phyloP scores from a whole-genome alignment of 352 stramenopile species.

The Phytophthora hibernalis region DNA sequence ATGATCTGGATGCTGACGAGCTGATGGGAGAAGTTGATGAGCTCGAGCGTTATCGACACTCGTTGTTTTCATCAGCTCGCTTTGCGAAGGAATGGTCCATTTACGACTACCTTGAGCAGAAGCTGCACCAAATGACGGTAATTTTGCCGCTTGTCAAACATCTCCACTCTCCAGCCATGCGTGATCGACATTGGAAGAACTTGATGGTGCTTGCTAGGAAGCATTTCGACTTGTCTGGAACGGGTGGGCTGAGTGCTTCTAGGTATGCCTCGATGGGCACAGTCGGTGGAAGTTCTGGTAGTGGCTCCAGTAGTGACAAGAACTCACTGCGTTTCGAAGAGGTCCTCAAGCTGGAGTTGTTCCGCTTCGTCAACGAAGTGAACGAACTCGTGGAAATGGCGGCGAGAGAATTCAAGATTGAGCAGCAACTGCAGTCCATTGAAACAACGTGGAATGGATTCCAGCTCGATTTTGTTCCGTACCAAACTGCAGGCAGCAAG shows the following conservation, averaged over 20 bases:
- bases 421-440: conserved; percentile 95
- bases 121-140: conserved; percentile 92
- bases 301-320: conserved; percentile 17
- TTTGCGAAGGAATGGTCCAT: conserved; percentile 93
- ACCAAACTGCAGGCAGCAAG: conserved; percentile 73
- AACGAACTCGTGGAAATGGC: conserved; percentile 96
- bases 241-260: conserved; percentile 19
- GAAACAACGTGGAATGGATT: conserved; percentile 92
- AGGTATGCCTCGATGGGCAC: conserved; percentile 25
- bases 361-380: conserved; percentile 93
- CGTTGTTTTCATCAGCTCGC: conserved; percentile 58
- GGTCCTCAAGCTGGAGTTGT: conserved; percentile 93
- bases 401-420: conserved; percentile 97
- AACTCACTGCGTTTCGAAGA: conserved; percentile 89
- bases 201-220: conserved; percentile 88
- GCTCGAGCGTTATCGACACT: conserved; percentile 63
- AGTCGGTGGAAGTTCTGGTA: conserved; percentile 11
- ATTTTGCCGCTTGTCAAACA: conserved; percentile 92
- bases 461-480: conserved; percentile 92
- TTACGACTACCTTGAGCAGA: conserved; percentile 91
- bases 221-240: conserved; percentile 78
- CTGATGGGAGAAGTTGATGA: conserved; percentile 93
- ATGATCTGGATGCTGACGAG: conserved; percentile 87
- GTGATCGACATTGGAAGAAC: conserved; percentile 90
- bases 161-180: conserved; percentile 88